phyloP scores from a whole-genome alignment of 2,329 filamentous ascomycete genomes.

The Xylariaceae sp. region DNA sequence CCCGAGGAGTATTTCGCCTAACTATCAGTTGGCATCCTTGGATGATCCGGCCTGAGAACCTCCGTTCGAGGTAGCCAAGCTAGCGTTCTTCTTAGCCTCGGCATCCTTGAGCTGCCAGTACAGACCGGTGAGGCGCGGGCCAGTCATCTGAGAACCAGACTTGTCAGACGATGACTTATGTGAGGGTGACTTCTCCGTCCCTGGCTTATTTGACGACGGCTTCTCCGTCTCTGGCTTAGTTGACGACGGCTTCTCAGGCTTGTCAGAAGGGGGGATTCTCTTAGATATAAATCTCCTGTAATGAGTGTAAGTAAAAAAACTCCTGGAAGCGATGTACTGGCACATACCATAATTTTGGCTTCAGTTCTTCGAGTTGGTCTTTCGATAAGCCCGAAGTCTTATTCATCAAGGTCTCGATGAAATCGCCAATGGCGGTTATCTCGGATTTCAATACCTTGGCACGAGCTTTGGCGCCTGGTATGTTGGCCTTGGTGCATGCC shows the following conservation, averaged over 20 bases:
- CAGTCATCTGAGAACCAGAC: constrained; percentile 20
- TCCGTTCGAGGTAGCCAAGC: constrained; percentile 19
- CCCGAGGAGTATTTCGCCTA: constrained; percentile 5
- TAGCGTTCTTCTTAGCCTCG: constrained; percentile 19
- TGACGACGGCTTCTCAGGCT: constrained; percentile 7
- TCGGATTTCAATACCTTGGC: constrained; percentile 26
- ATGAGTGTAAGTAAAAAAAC: constrained; percentile 8
- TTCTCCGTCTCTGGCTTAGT: not conserved
- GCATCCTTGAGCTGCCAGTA: constrained; percentile 25
- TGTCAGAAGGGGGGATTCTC: constrained; percentile 24
- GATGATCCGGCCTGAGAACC: constrained; percentile 17
- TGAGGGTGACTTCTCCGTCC: not conserved
- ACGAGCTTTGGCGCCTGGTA: constrained; percentile 25
- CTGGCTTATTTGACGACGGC: not conserved
- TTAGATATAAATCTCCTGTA: constrained; percentile 28
- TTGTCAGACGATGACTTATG: not conserved
- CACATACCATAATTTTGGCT: constrained; percentile 28
- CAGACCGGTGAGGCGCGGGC: constrained; percentile 22
- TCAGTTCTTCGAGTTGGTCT: constrained; percentile 25
- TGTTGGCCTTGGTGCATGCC: constrained; percentile 26
- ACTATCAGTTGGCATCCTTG: constrained; percentile 10
- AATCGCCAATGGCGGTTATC: constrained; percentile 28
- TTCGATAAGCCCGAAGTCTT: constrained; percentile 21
- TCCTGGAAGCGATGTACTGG: constrained; percentile 8
- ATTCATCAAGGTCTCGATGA: constrained; percentile 26